Percentiles rank a stretch among this genome's conserved stretches.
These are phyloP conservation scores for Cucurbita argyrosperma DNA, from an alignment of 306 rosid species.

Conservation along the genomic window DNA sequence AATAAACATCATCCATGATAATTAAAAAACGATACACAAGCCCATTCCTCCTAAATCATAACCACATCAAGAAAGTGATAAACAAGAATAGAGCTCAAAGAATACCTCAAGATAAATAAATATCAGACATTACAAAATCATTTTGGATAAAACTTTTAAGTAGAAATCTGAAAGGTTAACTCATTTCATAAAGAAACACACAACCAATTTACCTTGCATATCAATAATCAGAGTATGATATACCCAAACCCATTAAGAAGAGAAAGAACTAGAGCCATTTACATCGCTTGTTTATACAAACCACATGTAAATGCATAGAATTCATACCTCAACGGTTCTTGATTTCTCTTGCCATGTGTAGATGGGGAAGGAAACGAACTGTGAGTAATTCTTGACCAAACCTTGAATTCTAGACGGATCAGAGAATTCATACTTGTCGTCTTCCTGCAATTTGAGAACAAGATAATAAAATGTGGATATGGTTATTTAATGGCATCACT, in stretches of 20 bases:
- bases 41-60: not conserved
- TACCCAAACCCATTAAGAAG: not conserved
- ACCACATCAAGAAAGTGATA: not conserved
- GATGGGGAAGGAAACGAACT: slow-evolving; percentile 95
- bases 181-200: not conserved
- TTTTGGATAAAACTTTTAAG: not conserved
- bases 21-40: not conserved
- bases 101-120: not conserved
- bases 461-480: not conserved
- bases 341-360: slow-evolving; percentile 95
- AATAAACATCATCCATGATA: not conserved
- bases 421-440: slow-evolving; percentile 90
- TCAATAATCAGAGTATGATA: not conserved
- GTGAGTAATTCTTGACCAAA: slow-evolving; percentile 96
- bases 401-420: slow-evolving; percentile 73
- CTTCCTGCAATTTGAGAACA: slow-evolving; percentile 29
- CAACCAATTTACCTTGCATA: not conserved
- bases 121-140: not conserved
- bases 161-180: not conserved
- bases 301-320: not conserved
- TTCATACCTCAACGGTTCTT: slow-evolving; percentile 67
- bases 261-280: not conserved
- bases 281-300: not conserved
- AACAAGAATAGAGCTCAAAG: not conserved
- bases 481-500: not conserved